phyloP scores from a whole-genome alignment of 2,329 filamentous ascomycete species.

The Calonectria montana region DNA sequence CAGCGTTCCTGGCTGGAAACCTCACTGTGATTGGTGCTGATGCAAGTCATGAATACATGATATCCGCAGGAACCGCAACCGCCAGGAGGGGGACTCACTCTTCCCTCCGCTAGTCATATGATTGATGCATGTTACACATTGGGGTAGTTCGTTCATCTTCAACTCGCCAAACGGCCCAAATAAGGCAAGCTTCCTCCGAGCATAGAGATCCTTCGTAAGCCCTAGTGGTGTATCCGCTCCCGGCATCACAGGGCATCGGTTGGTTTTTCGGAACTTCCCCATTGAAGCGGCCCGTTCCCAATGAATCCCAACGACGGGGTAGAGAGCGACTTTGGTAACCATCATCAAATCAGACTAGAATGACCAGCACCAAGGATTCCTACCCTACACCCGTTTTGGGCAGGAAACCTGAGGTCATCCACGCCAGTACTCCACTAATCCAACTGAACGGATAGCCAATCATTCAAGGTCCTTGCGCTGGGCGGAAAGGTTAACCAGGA shows the following conservation, averaged over 20 bases:
- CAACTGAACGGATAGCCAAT: not conserved
- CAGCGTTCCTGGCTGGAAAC: too few relatives aligned
- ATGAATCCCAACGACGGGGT: not conserved
- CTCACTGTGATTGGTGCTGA: not conserved
- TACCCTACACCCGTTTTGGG: not conserved
- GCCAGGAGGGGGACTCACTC: not conserved
- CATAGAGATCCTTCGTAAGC: not conserved
- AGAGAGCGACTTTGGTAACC: not conserved
- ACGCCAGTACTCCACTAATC: not conserved
- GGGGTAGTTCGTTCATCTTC: not conserved
- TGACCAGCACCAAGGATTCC: too few relatives aligned
- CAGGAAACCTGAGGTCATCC: not conserved
- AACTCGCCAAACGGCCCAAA: conserved; percentile 3
- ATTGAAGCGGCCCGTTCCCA: not conserved
- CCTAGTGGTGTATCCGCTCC: not conserved
- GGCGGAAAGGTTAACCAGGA: not conserved
- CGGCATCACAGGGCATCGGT: not conserved
- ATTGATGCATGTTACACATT: not conserved
- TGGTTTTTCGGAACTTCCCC: not conserved
- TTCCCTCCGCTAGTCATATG: too few relatives aligned
- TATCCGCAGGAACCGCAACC: not conserved
- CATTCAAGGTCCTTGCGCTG: not conserved
- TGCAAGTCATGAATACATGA: not conserved
- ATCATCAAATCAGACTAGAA: not conserved
- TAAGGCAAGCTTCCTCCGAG: not conserved